Evolutionary conservation across 257 asterid species (phyloP).

Genomic region (Jacaranda mimosifolia): DNA sequence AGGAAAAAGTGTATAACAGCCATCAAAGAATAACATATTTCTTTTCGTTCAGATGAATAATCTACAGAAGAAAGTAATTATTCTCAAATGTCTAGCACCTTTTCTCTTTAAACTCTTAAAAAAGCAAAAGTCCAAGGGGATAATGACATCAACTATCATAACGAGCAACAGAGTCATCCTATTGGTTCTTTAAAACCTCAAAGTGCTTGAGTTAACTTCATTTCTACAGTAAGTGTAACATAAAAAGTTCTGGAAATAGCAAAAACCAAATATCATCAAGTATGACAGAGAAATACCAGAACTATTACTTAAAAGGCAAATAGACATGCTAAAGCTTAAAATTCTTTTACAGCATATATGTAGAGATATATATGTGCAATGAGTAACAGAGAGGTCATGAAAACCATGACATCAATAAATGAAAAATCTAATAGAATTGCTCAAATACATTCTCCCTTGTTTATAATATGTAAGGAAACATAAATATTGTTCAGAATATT

Average conservation of each 20-base stretch:
- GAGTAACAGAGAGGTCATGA: not conserved
- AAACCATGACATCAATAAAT: not conserved
- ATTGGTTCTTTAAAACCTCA: not conserved
- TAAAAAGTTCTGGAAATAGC: not conserved
- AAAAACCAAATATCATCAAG: not conserved
- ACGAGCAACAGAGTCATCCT: constrained; percentile 5
- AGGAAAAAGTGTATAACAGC: constrained; percentile 7
- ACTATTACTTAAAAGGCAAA: constrained; percentile 12
- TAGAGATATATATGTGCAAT: not conserved
- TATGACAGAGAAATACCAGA: not conserved
- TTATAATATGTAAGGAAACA: not conserved
- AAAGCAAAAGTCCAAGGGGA: not conserved
- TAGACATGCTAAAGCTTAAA: not conserved
- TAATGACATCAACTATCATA: not conserved
- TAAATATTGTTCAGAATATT: not conserved
- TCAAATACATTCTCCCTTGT: not conserved
- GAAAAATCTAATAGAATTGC: not conserved
- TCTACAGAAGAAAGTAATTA: not conserved
- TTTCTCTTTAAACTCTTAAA: not conserved
- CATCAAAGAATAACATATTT: not conserved
- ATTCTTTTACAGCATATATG: constrained; percentile 3
- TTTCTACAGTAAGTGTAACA: constrained; percentile 4
- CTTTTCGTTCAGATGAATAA: not conserved
- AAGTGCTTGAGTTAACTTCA: constrained; percentile 7
- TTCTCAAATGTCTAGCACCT: not conserved